Percentiles rank a stretch among this genome's conserved stretches.
phyloP scores from a whole-genome alignment of 441 rosid genomes.

The Pelargonium citronellum region DNA sequence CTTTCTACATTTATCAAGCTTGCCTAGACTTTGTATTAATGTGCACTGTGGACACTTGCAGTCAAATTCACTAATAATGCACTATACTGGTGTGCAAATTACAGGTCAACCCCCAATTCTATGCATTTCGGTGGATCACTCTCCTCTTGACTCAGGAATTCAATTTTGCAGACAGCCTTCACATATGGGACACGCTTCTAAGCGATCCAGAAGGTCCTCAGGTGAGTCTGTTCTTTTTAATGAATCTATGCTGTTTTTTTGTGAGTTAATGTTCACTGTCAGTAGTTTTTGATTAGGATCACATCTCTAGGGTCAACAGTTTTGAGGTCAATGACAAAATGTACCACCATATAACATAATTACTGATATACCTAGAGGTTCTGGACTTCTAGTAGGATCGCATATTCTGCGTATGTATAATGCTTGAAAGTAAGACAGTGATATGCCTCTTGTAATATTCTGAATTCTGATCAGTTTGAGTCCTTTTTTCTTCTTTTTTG shows the following conservation, averaged over 20 bases:
- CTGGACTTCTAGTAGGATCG: too few species aligned
- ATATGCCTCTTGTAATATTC: not conserved
- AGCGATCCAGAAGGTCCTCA: conserved; percentile 93
- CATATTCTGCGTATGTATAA: not conserved
- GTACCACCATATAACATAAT: not conserved
- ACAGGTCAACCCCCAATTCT: conserved; percentile 95
- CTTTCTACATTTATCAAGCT: not conserved
- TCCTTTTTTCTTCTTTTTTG: conserved; percentile 9
- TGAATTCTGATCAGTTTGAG: not conserved
- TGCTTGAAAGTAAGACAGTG: not conserved
- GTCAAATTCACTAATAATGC: not conserved
- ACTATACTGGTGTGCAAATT: conserved; percentile 21
- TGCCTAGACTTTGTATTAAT: not conserved
- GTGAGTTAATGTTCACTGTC: not conserved
- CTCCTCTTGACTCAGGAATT: conserved; percentile 92
- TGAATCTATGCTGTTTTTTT: not conserved
- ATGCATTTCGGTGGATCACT: conserved; percentile 97
- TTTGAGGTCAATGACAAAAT: not conserved
- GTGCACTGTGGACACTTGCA: not conserved
- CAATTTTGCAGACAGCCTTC: conserved; percentile 79
- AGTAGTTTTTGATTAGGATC: not conserved
- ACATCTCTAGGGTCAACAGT: not conserved
- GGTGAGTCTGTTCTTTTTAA: conserved; percentile 36
- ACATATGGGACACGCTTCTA: conserved; percentile 92
- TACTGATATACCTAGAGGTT: not conserved